A percentile compares a stretch with the other conserved stretches of the same genome.
Evolutionary conservation across 768 basidiomycete species (phyloP).

Genomic region (Sarcodon aspratus): DNA sequence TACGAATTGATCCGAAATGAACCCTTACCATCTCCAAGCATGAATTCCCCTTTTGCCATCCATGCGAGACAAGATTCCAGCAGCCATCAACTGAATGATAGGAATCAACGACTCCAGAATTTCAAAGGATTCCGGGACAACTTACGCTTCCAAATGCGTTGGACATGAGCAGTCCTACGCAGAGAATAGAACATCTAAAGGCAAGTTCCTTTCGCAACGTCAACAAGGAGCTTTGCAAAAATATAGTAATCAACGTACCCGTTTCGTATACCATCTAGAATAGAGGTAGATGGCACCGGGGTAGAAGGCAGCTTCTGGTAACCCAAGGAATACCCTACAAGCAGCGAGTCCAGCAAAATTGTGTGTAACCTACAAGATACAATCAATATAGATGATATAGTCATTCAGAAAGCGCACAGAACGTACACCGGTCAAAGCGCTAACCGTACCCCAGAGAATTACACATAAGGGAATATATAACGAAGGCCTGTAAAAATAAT

Average conservation of each 20-base stretch:
- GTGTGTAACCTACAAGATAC: conserved; percentile 31
- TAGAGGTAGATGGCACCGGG: conserved; percentile 1
- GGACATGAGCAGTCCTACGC: conserved; percentile 46
- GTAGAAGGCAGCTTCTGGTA: conserved; percentile 11
- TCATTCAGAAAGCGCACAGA: neutral
- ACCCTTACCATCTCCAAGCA: conserved; percentile 30
- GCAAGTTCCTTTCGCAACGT: conserved; percentile 21
- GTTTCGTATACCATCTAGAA: conserved; percentile 27
- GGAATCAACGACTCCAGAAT: too few species aligned
- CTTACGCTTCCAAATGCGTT: conserved; percentile 59
- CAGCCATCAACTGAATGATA: conserved; percentile 23
- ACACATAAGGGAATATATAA: conserved; percentile 51
- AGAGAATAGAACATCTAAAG: conserved; percentile 40
- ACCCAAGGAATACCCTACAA: conserved; percentile 49
- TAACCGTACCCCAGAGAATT: conserved; percentile 51
- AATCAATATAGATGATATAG: neutral
- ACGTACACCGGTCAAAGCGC: conserved; percentile 49
- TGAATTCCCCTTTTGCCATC: conserved; percentile 25
- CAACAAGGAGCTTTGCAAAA: neutral
- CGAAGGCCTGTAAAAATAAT: conserved; percentile 20
- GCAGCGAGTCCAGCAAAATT: conserved; percentile 42
- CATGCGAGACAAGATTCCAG: conserved; percentile 31
- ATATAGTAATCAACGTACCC: conserved; percentile 8
- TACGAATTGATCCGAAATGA: neutral
- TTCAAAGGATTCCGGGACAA: neutral